Base-by-base conservation (phyloP, 768 basidiomycete genomes). In the Clathrus columnatus region DNA sequence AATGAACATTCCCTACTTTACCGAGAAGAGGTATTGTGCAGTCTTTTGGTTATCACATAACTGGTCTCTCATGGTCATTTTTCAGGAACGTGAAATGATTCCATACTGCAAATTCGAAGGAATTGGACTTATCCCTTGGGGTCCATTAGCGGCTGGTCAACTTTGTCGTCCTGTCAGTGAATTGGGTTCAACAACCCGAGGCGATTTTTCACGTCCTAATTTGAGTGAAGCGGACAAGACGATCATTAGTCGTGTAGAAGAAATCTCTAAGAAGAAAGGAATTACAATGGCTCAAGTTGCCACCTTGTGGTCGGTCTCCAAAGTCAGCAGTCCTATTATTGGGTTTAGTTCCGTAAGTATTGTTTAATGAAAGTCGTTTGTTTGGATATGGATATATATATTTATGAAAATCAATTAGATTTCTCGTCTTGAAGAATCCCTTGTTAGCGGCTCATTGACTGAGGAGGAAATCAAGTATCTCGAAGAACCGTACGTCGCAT, bases 391-490 rank as follows among this genome's bases (percentile, higher is more conserved):
- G 36, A 42, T 16, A 11, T 27, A 16, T 45, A 23, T 41, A 23
- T 16, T 32, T 32, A 7, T 32, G 30, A 32, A 7, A 16, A 7
- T 26, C n/a, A 18, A 18, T 51, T 36, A 26, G 30, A 16, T 27
- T 43, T 29, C 61, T 45, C 60, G 70, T 16, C 50, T 73, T 18
- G 51, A 64, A 50, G 64, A 69, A 45, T 65, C 60, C 14, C 66
- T 73, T 28, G 59, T 66, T 18, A 61, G 58, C 0, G 61, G 53
- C 8, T 46, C 72, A 53, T 71, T 85, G 47, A 75, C 76, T 0
- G 69, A 72, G 0, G 82, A 84, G 18, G 83, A 86, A 61, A 67
- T 80, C 45, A 74, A 77, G 65, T 72, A 73, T 51, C 73, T 86
- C 27, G 75, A 78, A 54, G 75, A 79, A 59, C 73, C 76, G 2